phyloP scores from a whole-genome alignment of 495 filamentous ascomycete species.

The Trichoderma reesei region DNA sequence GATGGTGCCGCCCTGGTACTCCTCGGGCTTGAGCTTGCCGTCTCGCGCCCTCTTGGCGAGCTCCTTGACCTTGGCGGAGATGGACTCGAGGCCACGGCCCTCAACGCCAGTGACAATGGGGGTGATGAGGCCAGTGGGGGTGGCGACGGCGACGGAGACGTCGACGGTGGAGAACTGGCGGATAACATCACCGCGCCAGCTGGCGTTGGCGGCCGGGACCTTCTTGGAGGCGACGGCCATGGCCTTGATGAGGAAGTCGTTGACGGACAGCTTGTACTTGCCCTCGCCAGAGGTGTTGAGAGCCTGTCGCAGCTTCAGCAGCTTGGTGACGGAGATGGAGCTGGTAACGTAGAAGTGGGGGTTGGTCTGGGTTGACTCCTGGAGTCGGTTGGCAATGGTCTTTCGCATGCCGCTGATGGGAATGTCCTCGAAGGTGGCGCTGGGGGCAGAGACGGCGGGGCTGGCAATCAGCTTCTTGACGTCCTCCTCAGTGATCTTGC shows the following conservation, averaged over 20 bases:
- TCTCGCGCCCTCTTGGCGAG: constrained; percentile 92
- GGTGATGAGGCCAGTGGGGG: constrained; percentile 90
- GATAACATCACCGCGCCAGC: constrained; percentile 84
- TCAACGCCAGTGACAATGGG: constrained; percentile 88
- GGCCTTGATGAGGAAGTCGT: constrained; percentile 99
- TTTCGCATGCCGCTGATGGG: constrained; percentile 92
- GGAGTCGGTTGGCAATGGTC: constrained; percentile 86
- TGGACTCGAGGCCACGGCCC: constrained; percentile 70
- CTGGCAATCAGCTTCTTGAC: constrained; percentile 61
- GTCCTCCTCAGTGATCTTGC: constrained; percentile 84
- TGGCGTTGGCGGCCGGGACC: constrained; percentile 91
- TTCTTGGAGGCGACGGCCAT: constrained; percentile 79
- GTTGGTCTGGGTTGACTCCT: constrained; percentile 81
- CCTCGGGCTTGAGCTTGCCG: constrained; percentile 97
- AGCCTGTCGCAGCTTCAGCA: constrained; percentile 88
- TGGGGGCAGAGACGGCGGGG: constrained; percentile 40
- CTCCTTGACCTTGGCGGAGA: constrained; percentile 84
- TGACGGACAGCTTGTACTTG: constrained; percentile 96
- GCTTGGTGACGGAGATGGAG: constrained; percentile 80
- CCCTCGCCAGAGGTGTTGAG: constrained; percentile 82
- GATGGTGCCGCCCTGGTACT: constrained; percentile 98
- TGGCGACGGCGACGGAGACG: constrained; percentile 89
- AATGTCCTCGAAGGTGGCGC: constrained; percentile 69
- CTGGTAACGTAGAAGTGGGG: constrained; percentile 96
- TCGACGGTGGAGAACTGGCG: constrained; percentile 88